Percentiles rank a stretch among this genome's conserved stretches.
Evolutionary conservation across 2,329 filamentous ascomycete genomes (phyloP).

Genomic region (Apiospora pterosperma): DNA sequence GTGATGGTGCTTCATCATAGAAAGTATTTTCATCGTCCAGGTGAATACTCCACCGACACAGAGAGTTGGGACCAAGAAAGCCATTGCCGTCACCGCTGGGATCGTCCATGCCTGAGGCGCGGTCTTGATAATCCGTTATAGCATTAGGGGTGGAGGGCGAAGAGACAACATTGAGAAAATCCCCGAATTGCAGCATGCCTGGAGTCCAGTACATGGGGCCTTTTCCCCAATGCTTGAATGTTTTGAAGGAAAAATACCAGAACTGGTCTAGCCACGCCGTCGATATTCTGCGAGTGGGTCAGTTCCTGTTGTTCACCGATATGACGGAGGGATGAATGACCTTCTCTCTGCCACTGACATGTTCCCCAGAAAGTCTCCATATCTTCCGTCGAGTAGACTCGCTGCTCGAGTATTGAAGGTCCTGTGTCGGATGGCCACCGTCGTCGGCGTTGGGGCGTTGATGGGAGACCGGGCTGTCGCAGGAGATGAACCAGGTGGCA

Average conservation of each 20-base stretch:
- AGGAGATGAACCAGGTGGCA: not conserved
- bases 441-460: constrained; percentile 21
- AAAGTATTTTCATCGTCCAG: not conserved
- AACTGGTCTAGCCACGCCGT: constrained; percentile 30
- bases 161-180: not conserved
- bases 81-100: not conserved
- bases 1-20: not conserved
- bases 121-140: not conserved
- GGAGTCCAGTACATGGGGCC: constrained; percentile 24
- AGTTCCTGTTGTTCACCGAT: constrained; percentile 12
- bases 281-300: constrained; percentile 12
- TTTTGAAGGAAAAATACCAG: constrained; percentile 28
- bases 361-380: constrained; percentile 20
- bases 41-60: not conserved
- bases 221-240: constrained; percentile 24
- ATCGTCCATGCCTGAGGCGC: not conserved
- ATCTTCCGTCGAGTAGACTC: constrained; percentile 22
- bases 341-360: constrained; percentile 19
- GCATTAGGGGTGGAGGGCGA: not conserved
- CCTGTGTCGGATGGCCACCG: constrained; percentile 13
- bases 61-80: not conserved
- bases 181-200: constrained; percentile 2
- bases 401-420: constrained; percentile 19
- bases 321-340: not conserved
- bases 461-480: constrained; percentile 16